These are phyloP conservation scores for Botryobasidium botryosum DNA, from an alignment of 768 basidiomycete species.

Conservation along the genomic window DNA sequence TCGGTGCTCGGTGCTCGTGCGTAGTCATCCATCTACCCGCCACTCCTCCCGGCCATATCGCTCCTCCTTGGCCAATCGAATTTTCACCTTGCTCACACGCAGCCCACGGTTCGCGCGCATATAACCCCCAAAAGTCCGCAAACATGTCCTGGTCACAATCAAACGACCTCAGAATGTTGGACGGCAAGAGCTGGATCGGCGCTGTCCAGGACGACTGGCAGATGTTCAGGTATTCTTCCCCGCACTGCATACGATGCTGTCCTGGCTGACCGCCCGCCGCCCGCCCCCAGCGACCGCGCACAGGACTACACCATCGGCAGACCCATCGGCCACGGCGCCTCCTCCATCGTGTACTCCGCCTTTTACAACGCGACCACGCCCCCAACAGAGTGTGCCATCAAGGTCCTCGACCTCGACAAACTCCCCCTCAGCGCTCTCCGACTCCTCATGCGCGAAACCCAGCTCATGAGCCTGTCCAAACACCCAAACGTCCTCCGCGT, in stretches of 20 bases:
- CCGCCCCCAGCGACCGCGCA: constrained; percentile 36
- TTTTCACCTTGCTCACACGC: too few species aligned
- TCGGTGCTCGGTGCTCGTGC: too few species aligned
- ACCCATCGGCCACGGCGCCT: constrained; percentile 81
- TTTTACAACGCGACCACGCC: constrained; percentile 31
- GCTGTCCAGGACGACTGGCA: constrained; percentile 75
- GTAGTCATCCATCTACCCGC: too few species aligned
- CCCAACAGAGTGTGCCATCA: constrained; percentile 56
- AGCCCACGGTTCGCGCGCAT: too few species aligned
- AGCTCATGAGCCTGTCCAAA: constrained; percentile 81
- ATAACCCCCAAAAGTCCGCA: too few species aligned
- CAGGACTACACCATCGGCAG: constrained; percentile 58
- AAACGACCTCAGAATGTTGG: too few species aligned
- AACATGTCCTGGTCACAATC: too few species aligned
- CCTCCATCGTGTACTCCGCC: constrained; percentile 78
- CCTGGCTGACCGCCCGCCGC: constrained; percentile 1
- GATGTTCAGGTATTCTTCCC: constrained; percentile 50
- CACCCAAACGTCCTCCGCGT: constrained; percentile 89
- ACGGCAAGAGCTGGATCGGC: too few species aligned
- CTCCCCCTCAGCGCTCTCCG: constrained; percentile 54
- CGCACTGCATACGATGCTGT: neutral
- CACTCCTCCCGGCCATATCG: too few species aligned
- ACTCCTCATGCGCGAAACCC: constrained; percentile 69
- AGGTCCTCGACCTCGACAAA: constrained; percentile 75
- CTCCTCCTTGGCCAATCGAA: too few species aligned